Evolutionary conservation across 2,329 filamentous ascomycete species (phyloP).

Genomic region (Fusarium nodosum): DNA sequence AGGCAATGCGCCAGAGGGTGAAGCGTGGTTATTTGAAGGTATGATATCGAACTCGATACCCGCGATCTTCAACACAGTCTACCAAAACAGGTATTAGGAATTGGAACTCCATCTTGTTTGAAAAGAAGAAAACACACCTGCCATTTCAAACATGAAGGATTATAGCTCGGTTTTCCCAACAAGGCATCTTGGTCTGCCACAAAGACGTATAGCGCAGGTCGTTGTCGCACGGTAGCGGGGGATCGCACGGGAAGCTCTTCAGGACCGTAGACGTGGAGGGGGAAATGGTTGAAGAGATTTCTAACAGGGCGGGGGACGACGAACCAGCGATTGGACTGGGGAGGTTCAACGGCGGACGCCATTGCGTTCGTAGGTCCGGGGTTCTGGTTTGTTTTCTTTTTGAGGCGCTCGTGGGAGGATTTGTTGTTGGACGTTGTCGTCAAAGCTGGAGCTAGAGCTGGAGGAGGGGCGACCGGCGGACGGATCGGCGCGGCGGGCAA

Average conservation of each 20-base stretch:
- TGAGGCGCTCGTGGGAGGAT: conserved; percentile 1
- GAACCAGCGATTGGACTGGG: conserved; percentile 58
- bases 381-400: background rate
- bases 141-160: conserved; percentile 95
- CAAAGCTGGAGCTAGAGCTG: conserved; percentile 24
- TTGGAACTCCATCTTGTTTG: background rate
- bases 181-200: conserved; percentile 72
- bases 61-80: conserved; percentile 88
- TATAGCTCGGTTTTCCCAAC: conserved; percentile 80
- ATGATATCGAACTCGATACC: conserved; percentile 75
- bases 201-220: conserved; percentile 81
- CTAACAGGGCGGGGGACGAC: conserved; percentile 81
- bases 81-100: conserved; percentile 2
- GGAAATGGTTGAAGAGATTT: conserved; percentile 86
- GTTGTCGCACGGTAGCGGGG: conserved; percentile 55
- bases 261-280: conserved; percentile 79
- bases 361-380: conserved; percentile 21
- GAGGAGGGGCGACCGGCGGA: conserved; percentile 9
- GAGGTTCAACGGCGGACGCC: conserved; percentile 31
- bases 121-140: conserved; percentile 72
- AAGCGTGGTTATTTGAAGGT: conserved; percentile 92
- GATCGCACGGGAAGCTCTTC: conserved; percentile 80
- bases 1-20: conserved; percentile 87
- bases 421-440: conserved; percentile 6
- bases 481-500: conserved; percentile 41